A percentile compares a stretch with the other conserved stretches of the same genome.
Conservation (phyloP, 2,329 filamentous ascomycete species). For the Beauveria pseudobassiana region DNA sequence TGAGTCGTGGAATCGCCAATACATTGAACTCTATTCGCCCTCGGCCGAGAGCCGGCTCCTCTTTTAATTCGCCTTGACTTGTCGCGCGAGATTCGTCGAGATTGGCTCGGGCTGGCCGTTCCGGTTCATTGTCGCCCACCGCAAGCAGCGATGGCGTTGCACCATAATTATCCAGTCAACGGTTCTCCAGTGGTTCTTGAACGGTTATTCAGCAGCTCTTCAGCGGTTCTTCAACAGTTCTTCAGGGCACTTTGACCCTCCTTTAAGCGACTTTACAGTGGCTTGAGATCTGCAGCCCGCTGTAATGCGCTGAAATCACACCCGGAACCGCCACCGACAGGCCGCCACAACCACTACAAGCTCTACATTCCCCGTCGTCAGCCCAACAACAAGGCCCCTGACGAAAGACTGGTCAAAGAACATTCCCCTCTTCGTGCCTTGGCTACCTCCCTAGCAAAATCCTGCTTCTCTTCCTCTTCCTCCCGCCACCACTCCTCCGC, state of each 20-base stretch:
- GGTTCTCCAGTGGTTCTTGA: neutral
- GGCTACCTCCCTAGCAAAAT: neutral
- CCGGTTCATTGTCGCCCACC: constrained; percentile 9
- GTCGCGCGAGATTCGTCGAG: neutral
- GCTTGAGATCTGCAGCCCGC: neutral
- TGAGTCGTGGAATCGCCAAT: neutral
- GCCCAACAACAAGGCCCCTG: no score
- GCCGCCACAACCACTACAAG: neutral
- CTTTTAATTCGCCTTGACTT: neutral
- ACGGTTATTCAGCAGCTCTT: neutral
- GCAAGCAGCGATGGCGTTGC: neutral
- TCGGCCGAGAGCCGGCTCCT: constrained; percentile 2
- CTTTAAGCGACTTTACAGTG: neutral
- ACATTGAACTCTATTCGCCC: neutral
- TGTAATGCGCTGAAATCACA: neutral
- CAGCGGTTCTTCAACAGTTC: no score
- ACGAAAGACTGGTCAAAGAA: neutral
- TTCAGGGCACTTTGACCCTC: no score
- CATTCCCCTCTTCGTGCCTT: no score
- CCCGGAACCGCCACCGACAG: neutral
- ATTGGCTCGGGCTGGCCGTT: constrained; percentile 8
- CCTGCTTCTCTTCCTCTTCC: neutral
- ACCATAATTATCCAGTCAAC: neutral
- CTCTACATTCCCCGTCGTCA: neutral
- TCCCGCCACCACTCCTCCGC: neutral